A percentile compares a stretch with the other conserved stretches of the same genome.
phyloP scores from a whole-genome alignment of 805 yeast genomes.

The Yarrowia porcina region DNA sequence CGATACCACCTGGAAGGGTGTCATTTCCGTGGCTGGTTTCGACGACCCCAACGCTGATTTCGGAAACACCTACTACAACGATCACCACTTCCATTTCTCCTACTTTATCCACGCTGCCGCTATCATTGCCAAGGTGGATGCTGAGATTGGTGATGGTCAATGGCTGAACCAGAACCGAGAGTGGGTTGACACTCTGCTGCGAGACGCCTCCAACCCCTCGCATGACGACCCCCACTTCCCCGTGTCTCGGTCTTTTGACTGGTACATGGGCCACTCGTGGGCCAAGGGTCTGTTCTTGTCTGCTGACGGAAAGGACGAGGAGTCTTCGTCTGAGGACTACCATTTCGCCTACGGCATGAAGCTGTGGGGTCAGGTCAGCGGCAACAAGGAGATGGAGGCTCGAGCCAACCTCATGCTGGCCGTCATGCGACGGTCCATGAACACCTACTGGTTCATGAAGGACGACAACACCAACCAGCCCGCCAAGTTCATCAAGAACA shows the following conservation, averaged over 20 bases:
- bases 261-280: slow-evolving; percentile 73
- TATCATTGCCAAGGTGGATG: slow-evolving; percentile 64
- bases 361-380: slow-evolving; percentile 61
- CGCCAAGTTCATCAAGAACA: slow-evolving; percentile 49
- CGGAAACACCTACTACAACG: slow-evolving; percentile 76
- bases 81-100: slow-evolving; percentile 86
- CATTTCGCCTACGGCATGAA: slow-evolving; percentile 66
- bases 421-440: slow-evolving; percentile 53
- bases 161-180: slow-evolving; percentile 50
- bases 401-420: slow-evolving; percentile 60
- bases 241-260: slow-evolving; percentile 62
- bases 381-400: slow-evolving; percentile 50
- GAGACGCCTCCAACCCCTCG: slow-evolving; percentile 67
- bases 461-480: slow-evolving; percentile 54
- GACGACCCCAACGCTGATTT: slow-evolving; percentile 57
- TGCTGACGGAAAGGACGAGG: slow-evolving; percentile 70
- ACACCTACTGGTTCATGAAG: slow-evolving; percentile 51
- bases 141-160: slow-evolving; percentile 45
- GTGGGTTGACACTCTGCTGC: slow-evolving; percentile 59
- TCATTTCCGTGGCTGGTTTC: slow-evolving; percentile 63
- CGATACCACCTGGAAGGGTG: slow-evolving; percentile 73
- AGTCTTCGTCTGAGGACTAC: slow-evolving; percentile 68
- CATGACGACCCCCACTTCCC: slow-evolving; percentile 56
- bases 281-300: slow-evolving; percentile 64
- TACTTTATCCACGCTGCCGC: slow-evolving; percentile 83